Base-by-base conservation (phyloP, 352 stramenopile species). In the Phytophthora capsici region DNA sequence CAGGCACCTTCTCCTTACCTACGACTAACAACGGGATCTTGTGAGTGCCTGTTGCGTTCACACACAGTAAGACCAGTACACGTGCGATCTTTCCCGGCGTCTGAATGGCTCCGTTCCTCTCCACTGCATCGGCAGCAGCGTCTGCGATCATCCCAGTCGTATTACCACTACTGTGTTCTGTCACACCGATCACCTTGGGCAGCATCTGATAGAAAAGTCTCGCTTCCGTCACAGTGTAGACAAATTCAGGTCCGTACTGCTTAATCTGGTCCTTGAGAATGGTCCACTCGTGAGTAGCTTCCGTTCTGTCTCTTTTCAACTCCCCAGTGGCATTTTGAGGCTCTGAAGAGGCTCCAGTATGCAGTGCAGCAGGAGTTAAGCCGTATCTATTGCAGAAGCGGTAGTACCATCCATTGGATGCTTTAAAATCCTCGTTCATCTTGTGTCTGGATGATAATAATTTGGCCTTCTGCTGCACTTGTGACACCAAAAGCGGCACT, bases 341-440 rank as follows among this genome's bases (percentile, higher is more conserved):
- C 28, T 38, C 46, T 4, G 16, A 22, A n/a, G 48, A 41, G n/a
- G 51, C 19, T 36, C 53, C 67, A 7, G 56, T 28, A 48, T 73
- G 51, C 12, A 88, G 44, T 7, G 73, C 72, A 3, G 71, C 64
- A 2, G 71, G 69, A 3, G 77, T 74, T 50, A 90, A 71, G 9
- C 82, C 79, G 28, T 88, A 90, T n/a, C 84, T 80, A 13, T 75
- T 69, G 43, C 80, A 89, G 57, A 92, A 92, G 49, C 84, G 82
- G 49, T 90, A 90, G 61, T 92, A 92, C 84, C 84, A 92, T 4
- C 84, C 84, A 44, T 90, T 90, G 6, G 81, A 92, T 2, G 84
- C 84, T 48, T 84, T 84, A 41, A 86, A 88, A 19, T 54, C 52
- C 20, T 79, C 72, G 46, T 73, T 76, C 65, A 76, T 72, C 34